Percentiles rank a stretch among this genome's conserved stretches.
Conservation (phyloP, 2,329 filamentous ascomycete species). For the Amesomyces nigricolor region DNA sequence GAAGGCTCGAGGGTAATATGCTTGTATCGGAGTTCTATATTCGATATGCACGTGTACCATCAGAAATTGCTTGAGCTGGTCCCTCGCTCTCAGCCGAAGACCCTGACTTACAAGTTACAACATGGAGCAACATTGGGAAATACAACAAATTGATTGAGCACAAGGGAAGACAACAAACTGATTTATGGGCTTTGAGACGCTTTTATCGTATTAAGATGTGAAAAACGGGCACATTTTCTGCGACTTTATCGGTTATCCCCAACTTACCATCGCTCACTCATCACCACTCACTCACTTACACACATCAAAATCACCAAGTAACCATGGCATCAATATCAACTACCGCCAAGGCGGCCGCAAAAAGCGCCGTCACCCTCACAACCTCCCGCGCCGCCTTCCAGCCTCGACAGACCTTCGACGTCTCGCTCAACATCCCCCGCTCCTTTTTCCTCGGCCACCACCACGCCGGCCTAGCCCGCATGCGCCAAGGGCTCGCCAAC, state of each 20-base stretch:
- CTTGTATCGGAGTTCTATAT: no score
- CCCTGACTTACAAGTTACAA: no score
- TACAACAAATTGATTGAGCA: no score
- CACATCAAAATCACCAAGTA: background rate
- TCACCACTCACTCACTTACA: background rate
- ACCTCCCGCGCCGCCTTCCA: conserved; percentile 48
- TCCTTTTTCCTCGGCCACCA: conserved; percentile 97
- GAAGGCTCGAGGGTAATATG: no score
- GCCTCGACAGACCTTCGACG: conserved; percentile 67
- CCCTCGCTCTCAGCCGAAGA: no score
- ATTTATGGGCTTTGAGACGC: no score
- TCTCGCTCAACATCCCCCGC: conserved; percentile 68
- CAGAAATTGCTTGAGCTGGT: no score
- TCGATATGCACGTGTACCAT: no score
- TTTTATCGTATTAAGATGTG: background rate
- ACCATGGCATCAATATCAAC: conserved; percentile 10
- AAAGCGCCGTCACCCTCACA: conserved; percentile 6
- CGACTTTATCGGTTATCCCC: background rate
- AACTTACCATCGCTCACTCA: background rate
- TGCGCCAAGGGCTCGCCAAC: conserved; percentile 72
- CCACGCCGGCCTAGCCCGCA: conserved; percentile 70
- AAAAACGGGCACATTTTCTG: background rate
- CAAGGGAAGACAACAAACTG: no score
- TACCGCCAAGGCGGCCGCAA: conserved; percentile 8
- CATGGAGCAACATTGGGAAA: no score